Base-by-base conservation (phyloP, 257 asterid genomes). In the Cruciata laevipes region DNA sequence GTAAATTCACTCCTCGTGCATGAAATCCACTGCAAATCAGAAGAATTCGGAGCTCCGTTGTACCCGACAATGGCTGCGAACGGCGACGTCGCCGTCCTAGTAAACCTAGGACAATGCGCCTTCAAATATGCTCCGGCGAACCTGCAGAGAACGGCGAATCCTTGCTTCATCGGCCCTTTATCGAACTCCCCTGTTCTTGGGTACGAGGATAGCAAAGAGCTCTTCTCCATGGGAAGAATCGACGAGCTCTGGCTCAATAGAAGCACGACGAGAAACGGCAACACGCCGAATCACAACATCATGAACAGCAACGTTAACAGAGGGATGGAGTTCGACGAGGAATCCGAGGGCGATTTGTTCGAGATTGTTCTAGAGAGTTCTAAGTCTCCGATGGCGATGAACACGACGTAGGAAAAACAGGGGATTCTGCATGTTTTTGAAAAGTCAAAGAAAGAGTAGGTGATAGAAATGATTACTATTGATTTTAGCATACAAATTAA, bases 171-270 rank as follows among this genome's bases (percentile, higher is more conserved):
- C 24, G 87, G 95, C 23, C 85, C 89, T 5, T 32, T 79, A 51
- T 72, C 67, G 52, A 76, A 66, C 51, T 83, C 97, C 14, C 84
- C 96, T 0, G 67, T 81, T 44, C 31, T 89, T 7, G 90, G 94
- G 6, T 82, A 79, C 21, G 98, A 91, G 0, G 98, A 93, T 25
- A 93, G 98, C 73, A 83, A 66, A 68, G 98, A 93, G 72, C 96
- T 93, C 74, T 93, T 93, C 77, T 93, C 98, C 2, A 93, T 93
- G 95, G 97, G 97, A 27, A 81, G 98, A 75, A 86, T 93, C 32
- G 98, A 93, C 69, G 73, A 93, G 0, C 86, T 77, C 35, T 89
- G 97, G 89, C 75, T 81, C 6, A 83, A 82, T 47, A 67, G 91
- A 73, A 85, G 81, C 58, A 81, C 85, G 0, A 76, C 83, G 10